Evolutionary conservation across 306 rosid genomes (phyloP), one percentile per base, ranked within the genome.

Genomic region (Clitoria ternatea): DNA sequence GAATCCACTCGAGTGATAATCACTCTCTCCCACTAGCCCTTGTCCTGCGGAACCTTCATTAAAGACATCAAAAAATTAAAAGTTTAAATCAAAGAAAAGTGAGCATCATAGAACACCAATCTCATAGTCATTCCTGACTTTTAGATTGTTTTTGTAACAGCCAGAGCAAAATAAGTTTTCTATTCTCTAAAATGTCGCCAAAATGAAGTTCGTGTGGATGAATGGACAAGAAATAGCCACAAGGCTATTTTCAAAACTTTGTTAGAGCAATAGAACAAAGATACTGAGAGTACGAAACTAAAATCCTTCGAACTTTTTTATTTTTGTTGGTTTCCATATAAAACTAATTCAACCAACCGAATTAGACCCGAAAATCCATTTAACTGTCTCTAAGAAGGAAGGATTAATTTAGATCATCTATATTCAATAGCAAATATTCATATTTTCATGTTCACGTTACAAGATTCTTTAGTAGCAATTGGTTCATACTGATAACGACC

Each of bases 11-110:
- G 3, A 76, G 54, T 74, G 55, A 57, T 12, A 32, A 37, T 83
- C 74, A 40, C 66, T 57, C 70, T 80, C 81, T 60, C 6, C 67
- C 70, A 53, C 83, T 66, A 70, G 5, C 32, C 78, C 72, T 60
- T 80, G 74, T 80, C 74, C 79, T 66, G 77, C 59, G 52, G 63
- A 78, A 54, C 43, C 72, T 69, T 76, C 61, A 73, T 69, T 45
- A 33, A 67, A 29, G 1, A 5, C 3, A 78, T 9, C 35, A 33
- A 45, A 0, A 15, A 50, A 18, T 15, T 0, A 43, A 27, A 36
- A n/a, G 10, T 7, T 4, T 19, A 54, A 35, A 42, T 37, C 12
- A 50, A 26, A 49, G 60, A 71, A 49, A 62, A 30, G 2, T 73
- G 7, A 68, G 32, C 67, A 61, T 52, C 52, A 67, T 50, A 12